Evolutionary conservation across 768 basidiomycete species (phyloP).

Genomic region (Rhizopogon rudus): DNA sequence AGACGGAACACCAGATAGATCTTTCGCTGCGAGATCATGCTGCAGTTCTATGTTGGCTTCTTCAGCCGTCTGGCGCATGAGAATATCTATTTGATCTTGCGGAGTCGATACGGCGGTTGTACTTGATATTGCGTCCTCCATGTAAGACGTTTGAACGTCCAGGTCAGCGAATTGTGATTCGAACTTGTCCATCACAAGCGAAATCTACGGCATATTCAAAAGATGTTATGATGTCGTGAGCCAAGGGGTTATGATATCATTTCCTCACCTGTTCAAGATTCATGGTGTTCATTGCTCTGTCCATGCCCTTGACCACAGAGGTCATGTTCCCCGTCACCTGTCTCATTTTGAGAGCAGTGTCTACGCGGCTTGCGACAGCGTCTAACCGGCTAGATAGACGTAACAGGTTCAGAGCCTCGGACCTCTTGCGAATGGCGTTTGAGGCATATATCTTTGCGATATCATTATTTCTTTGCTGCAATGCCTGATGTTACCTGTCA

Average conservation of each 20-base stretch:
- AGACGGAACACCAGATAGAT: slow-evolving; percentile 49
- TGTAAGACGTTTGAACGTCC: slow-evolving; percentile 96
- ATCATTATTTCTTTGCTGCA: slow-evolving; percentile 94
- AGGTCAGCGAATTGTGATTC: slow-evolving; percentile 94
- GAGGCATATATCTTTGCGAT: slow-evolving; percentile 97
- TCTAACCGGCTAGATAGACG: slow-evolving; percentile 90
- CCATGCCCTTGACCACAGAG: slow-evolving; percentile 95
- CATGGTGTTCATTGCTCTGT: slow-evolving; percentile 99
- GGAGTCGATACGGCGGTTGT: slow-evolving; percentile 92
- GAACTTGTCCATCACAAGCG: slow-evolving; percentile 98
- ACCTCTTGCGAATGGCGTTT: slow-evolving; percentile 98
- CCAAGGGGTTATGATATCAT: background rate
- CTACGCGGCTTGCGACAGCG: slow-evolving; percentile 93
- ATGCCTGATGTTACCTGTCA: slow-evolving; percentile 52
- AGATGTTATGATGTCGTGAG: background rate
- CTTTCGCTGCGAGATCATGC: slow-evolving; percentile 76
- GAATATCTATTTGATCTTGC: slow-evolving; percentile 92
- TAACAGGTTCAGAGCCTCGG: slow-evolving; percentile 86
- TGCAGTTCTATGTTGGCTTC: slow-evolving; percentile 94
- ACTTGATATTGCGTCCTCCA: slow-evolving; percentile 95
- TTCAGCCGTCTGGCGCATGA: slow-evolving; percentile 92
- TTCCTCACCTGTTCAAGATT: slow-evolving; percentile 86
- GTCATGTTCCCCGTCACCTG: slow-evolving; percentile 97
- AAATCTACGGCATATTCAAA: slow-evolving; percentile 57
- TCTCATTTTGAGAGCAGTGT: slow-evolving; percentile 98